Conservation (phyloP, 2,329 filamentous ascomycete species). For the Colletotrichum phormii region DNA sequence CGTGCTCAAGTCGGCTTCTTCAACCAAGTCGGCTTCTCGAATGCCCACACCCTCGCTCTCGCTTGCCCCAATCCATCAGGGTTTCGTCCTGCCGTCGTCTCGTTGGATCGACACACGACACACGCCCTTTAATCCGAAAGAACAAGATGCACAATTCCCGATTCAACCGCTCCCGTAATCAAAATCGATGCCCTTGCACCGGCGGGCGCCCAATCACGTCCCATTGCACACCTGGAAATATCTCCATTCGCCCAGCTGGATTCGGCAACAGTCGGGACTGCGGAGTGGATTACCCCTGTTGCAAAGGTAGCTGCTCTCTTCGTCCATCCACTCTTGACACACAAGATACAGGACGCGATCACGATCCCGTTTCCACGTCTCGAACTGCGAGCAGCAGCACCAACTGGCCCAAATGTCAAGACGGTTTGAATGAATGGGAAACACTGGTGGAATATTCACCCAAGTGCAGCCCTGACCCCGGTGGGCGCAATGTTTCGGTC, state of each 20-base stretch:
- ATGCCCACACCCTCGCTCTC: constrained; percentile 6
- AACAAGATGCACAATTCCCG: constrained; percentile 30
- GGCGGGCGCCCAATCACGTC: constrained; percentile 22
- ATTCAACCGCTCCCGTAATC: constrained; percentile 23
- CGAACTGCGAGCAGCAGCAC: background rate
- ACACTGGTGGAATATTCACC: constrained; percentile 17
- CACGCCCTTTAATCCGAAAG: constrained; percentile 16
- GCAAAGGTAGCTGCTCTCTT: background rate
- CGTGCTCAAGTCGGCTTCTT: constrained; percentile 3
- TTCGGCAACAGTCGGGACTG: constrained; percentile 34
- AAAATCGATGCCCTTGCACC: constrained; percentile 13
- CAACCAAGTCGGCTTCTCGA: constrained; percentile 6
- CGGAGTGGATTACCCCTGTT: constrained; percentile 17
- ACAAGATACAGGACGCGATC: constrained; percentile 11
- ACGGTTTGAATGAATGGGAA: constrained; percentile 28
- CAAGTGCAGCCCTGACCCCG: background rate
- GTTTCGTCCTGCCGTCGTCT: constrained; percentile 25
- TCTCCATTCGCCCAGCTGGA: constrained; percentile 35
- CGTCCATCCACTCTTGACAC: background rate
- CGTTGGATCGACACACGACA: constrained; percentile 12
- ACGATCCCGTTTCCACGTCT: constrained; percentile 25
- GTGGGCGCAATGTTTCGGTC: constrained; percentile 6
- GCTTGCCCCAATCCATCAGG: constrained; percentile 25
- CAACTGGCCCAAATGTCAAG: background rate
- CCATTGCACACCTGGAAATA: constrained; percentile 26